Evolutionary conservation across 495 filamentous ascomycete genomes (phyloP).

Genomic region (Tuber aestivum): DNA sequence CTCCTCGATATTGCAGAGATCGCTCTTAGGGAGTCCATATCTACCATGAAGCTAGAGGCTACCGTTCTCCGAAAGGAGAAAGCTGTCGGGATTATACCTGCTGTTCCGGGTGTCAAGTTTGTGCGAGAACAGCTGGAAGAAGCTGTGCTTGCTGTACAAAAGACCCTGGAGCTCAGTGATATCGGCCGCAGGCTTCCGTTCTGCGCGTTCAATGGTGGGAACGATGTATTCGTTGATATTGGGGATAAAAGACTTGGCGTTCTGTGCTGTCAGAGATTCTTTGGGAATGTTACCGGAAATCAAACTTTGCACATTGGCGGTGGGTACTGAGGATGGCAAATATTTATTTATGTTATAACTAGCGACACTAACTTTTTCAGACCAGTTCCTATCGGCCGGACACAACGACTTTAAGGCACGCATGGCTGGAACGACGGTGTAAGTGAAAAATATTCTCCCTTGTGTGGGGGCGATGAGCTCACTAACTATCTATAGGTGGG

Average conservation of each 20-base stretch:
- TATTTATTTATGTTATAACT: constrained; percentile 44
- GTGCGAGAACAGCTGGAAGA: constrained; percentile 87
- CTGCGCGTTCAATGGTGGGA: constrained; percentile 96
- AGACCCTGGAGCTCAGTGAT: constrained; percentile 74
- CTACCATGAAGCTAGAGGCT: constrained; percentile 69
- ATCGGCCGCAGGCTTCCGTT: constrained; percentile 72
- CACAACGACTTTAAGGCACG: constrained; percentile 92
- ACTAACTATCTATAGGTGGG: constrained; percentile 74
- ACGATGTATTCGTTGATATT: constrained; percentile 97
- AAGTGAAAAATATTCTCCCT: constrained; percentile 5
- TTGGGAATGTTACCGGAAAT: constrained; percentile 61
- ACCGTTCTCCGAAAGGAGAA: constrained; percentile 80
- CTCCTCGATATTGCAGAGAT: constrained; percentile 82
- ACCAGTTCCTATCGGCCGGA: constrained; percentile 92
- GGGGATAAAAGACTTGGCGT: constrained; percentile 97
- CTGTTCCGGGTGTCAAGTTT: constrained; percentile 56
- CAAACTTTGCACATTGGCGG: constrained; percentile 44
- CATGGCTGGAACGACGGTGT: constrained; percentile 58
- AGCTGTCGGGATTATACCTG: constrained; percentile 82
- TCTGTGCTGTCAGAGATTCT: constrained; percentile 83
- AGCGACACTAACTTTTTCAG: constrained; percentile 63
- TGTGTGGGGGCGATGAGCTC: constrained; percentile 48
- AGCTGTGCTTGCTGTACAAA: constrained; percentile 88
- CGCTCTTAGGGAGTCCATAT: constrained; percentile 70
- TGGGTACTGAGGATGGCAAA: background rate